Conservation (phyloP, 2,329 filamentous ascomycete species). For the Lasiodiplodia sp. region DNA sequence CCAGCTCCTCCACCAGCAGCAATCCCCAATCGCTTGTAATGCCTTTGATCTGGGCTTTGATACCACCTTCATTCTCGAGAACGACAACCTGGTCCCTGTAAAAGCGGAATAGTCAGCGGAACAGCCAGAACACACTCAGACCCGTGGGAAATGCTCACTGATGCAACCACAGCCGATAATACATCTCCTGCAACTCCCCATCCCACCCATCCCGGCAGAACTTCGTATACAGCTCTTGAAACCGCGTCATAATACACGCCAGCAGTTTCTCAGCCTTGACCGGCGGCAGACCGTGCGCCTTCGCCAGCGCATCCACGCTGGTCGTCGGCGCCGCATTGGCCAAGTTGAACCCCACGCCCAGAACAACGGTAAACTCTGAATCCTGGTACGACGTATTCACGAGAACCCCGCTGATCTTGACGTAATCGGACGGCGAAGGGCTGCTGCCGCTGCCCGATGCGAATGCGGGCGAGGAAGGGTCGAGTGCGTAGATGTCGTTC, state of each 20-base stretch:
- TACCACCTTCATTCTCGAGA: slow-evolving; percentile 80
- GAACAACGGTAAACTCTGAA: slow-evolving; percentile 81
- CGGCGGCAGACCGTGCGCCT: slow-evolving; percentile 53
- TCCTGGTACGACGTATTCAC: slow-evolving; percentile 85
- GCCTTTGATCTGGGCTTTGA: slow-evolving; percentile 78
- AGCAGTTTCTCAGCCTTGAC: slow-evolving; percentile 82
- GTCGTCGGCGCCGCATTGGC: slow-evolving; percentile 86
- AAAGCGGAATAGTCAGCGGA: no score
- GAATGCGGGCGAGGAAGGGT: slow-evolving; percentile 34
- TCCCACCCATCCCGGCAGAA: slow-evolving; percentile 83
- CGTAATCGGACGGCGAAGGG: slow-evolving; percentile 63
- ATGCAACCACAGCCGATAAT: slow-evolving; percentile 40
- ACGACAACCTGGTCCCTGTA: slow-evolving; percentile 69
- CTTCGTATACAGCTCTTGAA: slow-evolving; percentile 77
- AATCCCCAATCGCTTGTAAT: slow-evolving; percentile 94
- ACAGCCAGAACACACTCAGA: no score
- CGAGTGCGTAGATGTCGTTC: slow-evolving; percentile 75
- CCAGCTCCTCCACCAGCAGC: slow-evolving; percentile 82
- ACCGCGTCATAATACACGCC: slow-evolving; percentile 77
- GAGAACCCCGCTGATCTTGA: slow-evolving; percentile 93
- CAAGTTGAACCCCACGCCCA: slow-evolving; percentile 84
- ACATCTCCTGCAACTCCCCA: slow-evolving; percentile 43
- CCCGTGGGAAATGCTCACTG: no score
- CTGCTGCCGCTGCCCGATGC: not conserved
- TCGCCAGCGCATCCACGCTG: slow-evolving; percentile 77